Conservation (phyloP, 345 rosid genomes). For the Hibiscus tridactylites region DNA sequence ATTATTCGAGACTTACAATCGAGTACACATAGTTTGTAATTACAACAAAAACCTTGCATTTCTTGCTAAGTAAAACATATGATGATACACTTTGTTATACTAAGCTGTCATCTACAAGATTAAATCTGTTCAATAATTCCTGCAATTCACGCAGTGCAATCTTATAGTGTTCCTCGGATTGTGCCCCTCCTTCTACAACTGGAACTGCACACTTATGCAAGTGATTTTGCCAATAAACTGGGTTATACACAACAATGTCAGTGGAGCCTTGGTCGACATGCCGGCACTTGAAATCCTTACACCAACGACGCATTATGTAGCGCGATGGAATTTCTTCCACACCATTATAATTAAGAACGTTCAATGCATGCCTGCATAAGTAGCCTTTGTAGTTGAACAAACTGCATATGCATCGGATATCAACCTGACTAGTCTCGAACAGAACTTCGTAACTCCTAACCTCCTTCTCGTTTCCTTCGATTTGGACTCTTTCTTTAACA, state of each 20-base stretch:
- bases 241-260: slow-evolving; percentile 22
- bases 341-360: slow-evolving; percentile 42
- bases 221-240: slow-evolving; percentile 24
- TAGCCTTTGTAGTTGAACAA: slow-evolving; percentile 50
- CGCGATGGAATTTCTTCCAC: slow-evolving; percentile 41
- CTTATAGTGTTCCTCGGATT: slow-evolving; percentile 27
- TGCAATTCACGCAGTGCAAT: slow-evolving; percentile 35
- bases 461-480: slow-evolving; percentile 32
- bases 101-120: slow-evolving; percentile 25
- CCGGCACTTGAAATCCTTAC: slow-evolving; percentile 30
- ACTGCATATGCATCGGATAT: slow-evolving; percentile 54
- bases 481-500: slow-evolving; percentile 41
- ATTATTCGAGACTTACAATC: background rate
- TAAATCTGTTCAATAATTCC: slow-evolving; percentile 29
- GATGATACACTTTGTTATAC: background rate
- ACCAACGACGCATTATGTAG: slow-evolving; percentile 36
- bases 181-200: slow-evolving; percentile 34
- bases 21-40: background rate
- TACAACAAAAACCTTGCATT: background rate
- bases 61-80: background rate
- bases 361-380: slow-evolving; percentile 50
- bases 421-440: slow-evolving; percentile 34
- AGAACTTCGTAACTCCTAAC: slow-evolving; percentile 38
- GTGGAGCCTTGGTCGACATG: slow-evolving; percentile 15
- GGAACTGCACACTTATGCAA: slow-evolving; percentile 27